Conservation (phyloP, 768 basidiomycete species). For the Dacryopinax spathularia region DNA sequence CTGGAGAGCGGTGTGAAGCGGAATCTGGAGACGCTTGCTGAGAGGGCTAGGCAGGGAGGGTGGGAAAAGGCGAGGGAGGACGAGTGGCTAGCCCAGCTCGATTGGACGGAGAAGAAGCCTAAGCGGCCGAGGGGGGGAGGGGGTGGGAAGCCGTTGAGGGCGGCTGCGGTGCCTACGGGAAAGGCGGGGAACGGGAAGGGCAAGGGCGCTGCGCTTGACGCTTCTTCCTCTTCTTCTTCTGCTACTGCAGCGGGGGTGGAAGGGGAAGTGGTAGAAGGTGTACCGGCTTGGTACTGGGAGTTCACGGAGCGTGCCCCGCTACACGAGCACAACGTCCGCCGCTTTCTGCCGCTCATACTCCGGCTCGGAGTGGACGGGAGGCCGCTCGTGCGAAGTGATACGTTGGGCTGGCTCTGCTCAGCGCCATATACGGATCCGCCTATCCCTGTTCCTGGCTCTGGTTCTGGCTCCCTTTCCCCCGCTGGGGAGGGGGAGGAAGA, state of each 20-base stretch:
- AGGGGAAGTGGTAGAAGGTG: not conserved
- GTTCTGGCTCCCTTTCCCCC: not conserved
- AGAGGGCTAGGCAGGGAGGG: constrained; percentile 33
- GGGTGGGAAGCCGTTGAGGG: not conserved
- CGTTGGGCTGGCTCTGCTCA: not conserved
- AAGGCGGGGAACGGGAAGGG: constrained; percentile 42
- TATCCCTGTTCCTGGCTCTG: not conserved
- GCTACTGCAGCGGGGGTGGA: no score
- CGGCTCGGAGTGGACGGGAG: not conserved
- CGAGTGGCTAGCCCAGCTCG: constrained; percentile 78
- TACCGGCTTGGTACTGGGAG: constrained; percentile 4
- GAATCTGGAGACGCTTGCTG: constrained; percentile 55
- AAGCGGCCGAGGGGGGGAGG: constrained; percentile 16
- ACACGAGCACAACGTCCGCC: not conserved
- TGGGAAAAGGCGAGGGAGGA: constrained; percentile 49
- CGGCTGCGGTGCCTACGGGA: constrained; percentile 30
- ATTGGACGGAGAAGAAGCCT: constrained; percentile 75
- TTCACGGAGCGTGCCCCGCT: not conserved
- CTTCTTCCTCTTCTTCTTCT: no score
- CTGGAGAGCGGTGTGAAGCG: constrained; percentile 48
- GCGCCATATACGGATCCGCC: not conserved
- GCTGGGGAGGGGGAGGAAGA: not conserved
- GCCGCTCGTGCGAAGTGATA: not conserved
- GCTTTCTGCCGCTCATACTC: not conserved
- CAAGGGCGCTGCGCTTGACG: no score